Evolutionary conservation across 805 yeast species (phyloP).

Genomic region (Cyberlindnera veronae): DNA sequence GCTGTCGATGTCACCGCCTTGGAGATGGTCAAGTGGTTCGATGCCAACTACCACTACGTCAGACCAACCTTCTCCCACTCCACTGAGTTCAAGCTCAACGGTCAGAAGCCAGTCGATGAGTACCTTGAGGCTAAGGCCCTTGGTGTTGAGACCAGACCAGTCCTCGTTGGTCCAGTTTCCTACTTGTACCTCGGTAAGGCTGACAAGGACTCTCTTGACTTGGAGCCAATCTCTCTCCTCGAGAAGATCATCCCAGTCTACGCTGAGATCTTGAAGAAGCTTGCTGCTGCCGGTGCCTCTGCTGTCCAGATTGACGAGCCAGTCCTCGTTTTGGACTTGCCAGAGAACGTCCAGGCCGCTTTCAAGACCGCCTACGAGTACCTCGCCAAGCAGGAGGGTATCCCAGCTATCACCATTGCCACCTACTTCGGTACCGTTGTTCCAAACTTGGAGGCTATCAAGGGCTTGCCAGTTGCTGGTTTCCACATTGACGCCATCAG

Average conservation of each 20-base stretch:
- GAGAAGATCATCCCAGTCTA: constrained; percentile 91
- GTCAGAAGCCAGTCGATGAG: constrained; percentile 95
- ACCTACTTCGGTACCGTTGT: constrained; percentile 98
- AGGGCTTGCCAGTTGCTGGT: constrained; percentile 89
- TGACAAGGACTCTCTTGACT: constrained; percentile 94
- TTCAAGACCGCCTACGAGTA: constrained; percentile 83
- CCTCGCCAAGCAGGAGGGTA: constrained; percentile 60
- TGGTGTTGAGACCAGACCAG: constrained; percentile 98
- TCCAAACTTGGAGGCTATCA: constrained; percentile 90
- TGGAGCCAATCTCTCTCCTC: constrained; percentile 87
- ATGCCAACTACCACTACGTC: constrained; percentile 99
- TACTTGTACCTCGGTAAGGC: constrained; percentile 95
- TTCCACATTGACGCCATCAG: constrained; percentile 96
- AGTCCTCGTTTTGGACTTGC: constrained; percentile 88
- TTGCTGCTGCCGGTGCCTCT: constrained; percentile 92
- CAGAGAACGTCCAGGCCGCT: constrained; percentile 77
- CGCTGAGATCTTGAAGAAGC: constrained; percentile 81
- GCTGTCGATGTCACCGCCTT: constrained; percentile 98
- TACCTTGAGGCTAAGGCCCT: constrained; percentile 95
- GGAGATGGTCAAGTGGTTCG: constrained; percentile 99
- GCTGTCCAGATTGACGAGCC: constrained; percentile 98
- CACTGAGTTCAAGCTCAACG: constrained; percentile 93
- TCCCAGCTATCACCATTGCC: constrained; percentile 80
- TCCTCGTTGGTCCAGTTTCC: constrained; percentile 93
- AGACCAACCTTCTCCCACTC: constrained; percentile 98